Conservation (phyloP, 108 stramenopile genomes). For the Schizochytrium sp. region DNA sequence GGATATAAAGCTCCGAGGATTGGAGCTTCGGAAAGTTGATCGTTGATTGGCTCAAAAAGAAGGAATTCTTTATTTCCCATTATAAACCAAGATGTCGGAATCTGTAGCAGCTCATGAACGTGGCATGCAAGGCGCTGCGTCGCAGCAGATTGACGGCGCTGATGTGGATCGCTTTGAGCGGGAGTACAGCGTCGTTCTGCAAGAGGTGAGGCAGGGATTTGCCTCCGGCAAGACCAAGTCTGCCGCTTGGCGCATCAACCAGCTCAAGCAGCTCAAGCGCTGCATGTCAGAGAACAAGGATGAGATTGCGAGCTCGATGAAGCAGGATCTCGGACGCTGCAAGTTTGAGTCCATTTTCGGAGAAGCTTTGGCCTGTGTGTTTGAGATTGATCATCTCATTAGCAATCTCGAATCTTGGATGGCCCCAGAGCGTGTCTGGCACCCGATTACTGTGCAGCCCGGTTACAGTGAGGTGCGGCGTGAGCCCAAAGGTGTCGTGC, state of each 20-base stretch:
- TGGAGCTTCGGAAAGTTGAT: too few relatives aligned
- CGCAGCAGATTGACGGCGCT: constrained; percentile 10
- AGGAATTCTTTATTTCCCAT: too few relatives aligned
- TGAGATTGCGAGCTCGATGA: constrained; percentile 32
- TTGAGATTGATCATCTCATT: constrained; percentile 60
- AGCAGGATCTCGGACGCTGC: constrained; percentile 63
- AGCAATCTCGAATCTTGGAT: constrained; percentile 66
- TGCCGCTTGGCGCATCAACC: constrained; percentile 26
- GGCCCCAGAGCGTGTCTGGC: constrained; percentile 54
- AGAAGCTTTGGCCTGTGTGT: constrained; percentile 25
- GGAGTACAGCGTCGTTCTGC: not conserved
- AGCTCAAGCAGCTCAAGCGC: constrained; percentile 30
- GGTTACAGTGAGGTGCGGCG: constrained; percentile 49
- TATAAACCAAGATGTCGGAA: not conserved
- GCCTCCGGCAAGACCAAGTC: not conserved
- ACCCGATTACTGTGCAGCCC: constrained; percentile 15
- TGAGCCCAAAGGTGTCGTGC: constrained; percentile 66
- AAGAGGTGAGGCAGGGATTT: not conserved
- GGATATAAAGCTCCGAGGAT: too few relatives aligned
- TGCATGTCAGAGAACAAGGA: constrained; percentile 56
- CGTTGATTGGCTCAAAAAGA: too few relatives aligned
- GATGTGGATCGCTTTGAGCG: not conserved
- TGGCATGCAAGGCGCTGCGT: not conserved
- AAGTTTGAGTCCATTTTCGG: constrained; percentile 55
- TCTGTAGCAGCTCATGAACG: not conserved